Percentiles rank a stretch among this genome's conserved stretches.
Conservation (phyloP, 495 filamentous ascomycete genomes). For the Neurospora sp. region DNA sequence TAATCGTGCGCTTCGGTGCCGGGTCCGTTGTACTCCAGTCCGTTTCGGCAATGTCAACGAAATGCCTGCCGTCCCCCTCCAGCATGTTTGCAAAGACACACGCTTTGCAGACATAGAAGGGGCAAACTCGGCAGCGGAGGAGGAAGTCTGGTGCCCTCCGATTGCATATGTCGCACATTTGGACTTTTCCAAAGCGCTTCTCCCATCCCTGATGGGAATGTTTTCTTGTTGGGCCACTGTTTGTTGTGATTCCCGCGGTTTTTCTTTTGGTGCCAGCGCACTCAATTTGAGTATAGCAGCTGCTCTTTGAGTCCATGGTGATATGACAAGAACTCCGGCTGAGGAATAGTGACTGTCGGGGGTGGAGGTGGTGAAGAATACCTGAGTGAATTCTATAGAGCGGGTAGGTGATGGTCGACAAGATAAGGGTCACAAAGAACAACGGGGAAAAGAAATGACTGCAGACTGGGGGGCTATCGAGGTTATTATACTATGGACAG, state of each 20-base stretch:
- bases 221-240: neutral
- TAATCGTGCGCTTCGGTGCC: neutral
- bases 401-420: neutral
- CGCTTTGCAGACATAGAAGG: constrained; percentile 9
- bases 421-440: neutral
- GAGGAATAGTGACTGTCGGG: neutral
- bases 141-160: constrained; percentile 8
- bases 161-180: constrained; percentile 19
- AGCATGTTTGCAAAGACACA: constrained; percentile 5
- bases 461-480: neutral
- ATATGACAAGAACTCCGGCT: neutral
- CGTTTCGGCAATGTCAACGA: constrained; percentile 4
- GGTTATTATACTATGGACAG: neutral
- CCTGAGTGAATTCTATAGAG: neutral
- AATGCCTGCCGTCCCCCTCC: constrained; percentile 5
- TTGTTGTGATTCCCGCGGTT: neutral
- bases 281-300: neutral
- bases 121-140: constrained; percentile 5
- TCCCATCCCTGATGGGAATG: neutral
- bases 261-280: neutral
- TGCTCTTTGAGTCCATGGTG: neutral
- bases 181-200: constrained; percentile 8
- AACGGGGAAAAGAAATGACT: neutral
- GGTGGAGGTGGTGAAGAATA: neutral
- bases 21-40: constrained; percentile 2